A percentile compares a stretch with the other conserved stretches of the same genome.
These are phyloP conservation scores for Torrubiellomyces zombiae DNA, from an alignment of 2,329 filamentous ascomycete genomes.

Conservation along the genomic window DNA sequence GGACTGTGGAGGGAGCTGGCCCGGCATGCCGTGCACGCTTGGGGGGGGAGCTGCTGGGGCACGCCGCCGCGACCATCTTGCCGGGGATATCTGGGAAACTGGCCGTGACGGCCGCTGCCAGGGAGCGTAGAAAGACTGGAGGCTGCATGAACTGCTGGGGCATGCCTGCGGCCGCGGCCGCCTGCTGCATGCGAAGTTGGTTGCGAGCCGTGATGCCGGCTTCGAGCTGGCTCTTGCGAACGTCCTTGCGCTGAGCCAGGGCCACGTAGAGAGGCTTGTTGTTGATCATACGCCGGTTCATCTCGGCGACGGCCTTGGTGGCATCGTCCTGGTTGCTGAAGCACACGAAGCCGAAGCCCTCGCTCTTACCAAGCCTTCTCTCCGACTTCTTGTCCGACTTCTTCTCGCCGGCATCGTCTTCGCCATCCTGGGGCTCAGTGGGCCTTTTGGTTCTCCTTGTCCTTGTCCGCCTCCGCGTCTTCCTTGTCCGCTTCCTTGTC, in stretches of 20 bases:
- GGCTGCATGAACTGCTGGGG: conserved; percentile 76
- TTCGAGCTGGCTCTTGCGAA: conserved; percentile 97
- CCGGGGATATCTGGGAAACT: conserved; percentile 74
- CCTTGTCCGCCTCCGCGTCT: conserved; percentile 33
- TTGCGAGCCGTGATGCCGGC: conserved; percentile 98
- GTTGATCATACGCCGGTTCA: conserved; percentile 98
- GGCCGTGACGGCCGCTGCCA: conserved; percentile 70
- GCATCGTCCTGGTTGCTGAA: conserved; percentile 98
- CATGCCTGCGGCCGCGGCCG: conserved; percentile 75
- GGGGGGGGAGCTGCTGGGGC: conserved; percentile 71
- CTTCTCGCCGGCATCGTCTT: conserved; percentile 33
- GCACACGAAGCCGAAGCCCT: conserved; percentile 99
- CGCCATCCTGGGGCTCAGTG: conserved; percentile 26
- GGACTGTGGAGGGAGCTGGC: conserved; percentile 66
- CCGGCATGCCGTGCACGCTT: conserved; percentile 69
- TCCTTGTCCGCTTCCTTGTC: conserved; percentile 36
- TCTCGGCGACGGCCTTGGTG: conserved; percentile 95
- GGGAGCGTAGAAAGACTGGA: conserved; percentile 79
- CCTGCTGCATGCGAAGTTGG: conserved; percentile 95
- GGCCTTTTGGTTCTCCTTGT: conserved; percentile 30
- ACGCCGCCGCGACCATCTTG: conserved; percentile 76
- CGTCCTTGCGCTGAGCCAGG: conserved; percentile 96
- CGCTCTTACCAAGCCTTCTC: conserved; percentile 84
- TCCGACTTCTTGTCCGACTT: conserved; percentile 41
- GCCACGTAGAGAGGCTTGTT: conserved; percentile 96